Conservation (phyloP, 805 yeast genomes). For the Saccharomycopsis schoenii region DNA sequence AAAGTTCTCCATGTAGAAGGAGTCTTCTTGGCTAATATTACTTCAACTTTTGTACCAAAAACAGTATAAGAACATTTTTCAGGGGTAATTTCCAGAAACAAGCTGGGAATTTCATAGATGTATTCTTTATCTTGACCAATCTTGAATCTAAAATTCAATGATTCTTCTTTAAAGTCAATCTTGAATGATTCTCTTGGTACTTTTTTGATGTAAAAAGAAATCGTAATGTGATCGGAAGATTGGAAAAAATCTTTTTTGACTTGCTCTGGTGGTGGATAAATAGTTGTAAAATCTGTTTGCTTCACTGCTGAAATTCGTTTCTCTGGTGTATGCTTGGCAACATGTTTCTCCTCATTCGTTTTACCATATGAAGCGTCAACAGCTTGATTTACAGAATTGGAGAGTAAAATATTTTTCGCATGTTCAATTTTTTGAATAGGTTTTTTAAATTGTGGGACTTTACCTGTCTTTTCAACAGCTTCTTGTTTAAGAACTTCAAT, state of each 20-base stretch:
- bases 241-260: constrained; percentile 70
- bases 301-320: neutral
- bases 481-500: constrained; percentile 3
- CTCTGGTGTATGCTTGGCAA: neutral
- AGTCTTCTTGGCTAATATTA: constrained; percentile 42
- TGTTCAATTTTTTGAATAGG: neutral
- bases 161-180: constrained; percentile 30
- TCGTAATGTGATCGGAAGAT: constrained; percentile 40
- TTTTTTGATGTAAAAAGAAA: constrained; percentile 63
- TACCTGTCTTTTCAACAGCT: neutral
- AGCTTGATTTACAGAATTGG: neutral
- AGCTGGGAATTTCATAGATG: constrained; percentile 43
- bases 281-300: neutral
- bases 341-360: neutral
- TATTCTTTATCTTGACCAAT: constrained; percentile 44
- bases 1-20: constrained; percentile 46
- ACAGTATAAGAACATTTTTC: constrained; percentile 37
- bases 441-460: neutral
- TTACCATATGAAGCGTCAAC: neutral
- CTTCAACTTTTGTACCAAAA: constrained; percentile 66
- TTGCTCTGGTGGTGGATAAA: constrained; percentile 21
- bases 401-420: neutral
- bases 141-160: constrained; percentile 38
- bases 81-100: constrained; percentile 42
- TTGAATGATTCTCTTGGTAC: constrained; percentile 41